A percentile compares a stretch with the other conserved stretches of the same genome.
phyloP scores from a whole-genome alignment of 129 eudicot genomes.

The Lonicera japonica region DNA sequence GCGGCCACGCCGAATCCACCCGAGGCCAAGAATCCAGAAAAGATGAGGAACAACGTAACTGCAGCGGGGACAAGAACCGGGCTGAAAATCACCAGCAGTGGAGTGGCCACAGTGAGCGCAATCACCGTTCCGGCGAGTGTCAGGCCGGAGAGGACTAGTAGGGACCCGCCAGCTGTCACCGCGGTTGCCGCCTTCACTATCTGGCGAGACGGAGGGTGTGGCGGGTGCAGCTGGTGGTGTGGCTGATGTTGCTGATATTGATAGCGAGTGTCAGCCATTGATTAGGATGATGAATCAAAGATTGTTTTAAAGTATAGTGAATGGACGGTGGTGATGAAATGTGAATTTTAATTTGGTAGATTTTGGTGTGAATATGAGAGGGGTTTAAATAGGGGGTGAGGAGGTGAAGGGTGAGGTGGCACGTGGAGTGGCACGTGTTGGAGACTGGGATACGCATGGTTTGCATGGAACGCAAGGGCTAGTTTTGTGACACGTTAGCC shows the following conservation, averaged over 20 bases:
- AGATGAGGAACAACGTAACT: slow-evolving; percentile 26
- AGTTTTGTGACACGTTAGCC: no score
- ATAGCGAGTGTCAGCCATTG: slow-evolving; percentile 24
- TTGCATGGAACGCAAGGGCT: no score
- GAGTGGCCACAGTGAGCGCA: slow-evolving; percentile 52
- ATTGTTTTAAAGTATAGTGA: no score
- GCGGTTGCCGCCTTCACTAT: slow-evolving; percentile 58
- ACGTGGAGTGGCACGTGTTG: no score
- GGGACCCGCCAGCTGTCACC: slow-evolving; percentile 55
- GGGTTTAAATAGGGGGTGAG: slow-evolving; percentile 14
- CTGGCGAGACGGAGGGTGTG: slow-evolving; percentile 34
- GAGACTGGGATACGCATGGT: no score
- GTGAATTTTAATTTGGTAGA: no score
- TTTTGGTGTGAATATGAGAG: background rate
- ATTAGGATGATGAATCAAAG: background rate
- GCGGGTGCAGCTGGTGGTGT: background rate
- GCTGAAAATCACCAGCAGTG: slow-evolving; percentile 55
- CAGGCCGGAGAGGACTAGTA: slow-evolving; percentile 49
- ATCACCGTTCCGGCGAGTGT: slow-evolving; percentile 59
- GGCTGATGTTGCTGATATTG: slow-evolving; percentile 17
- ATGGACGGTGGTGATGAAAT: background rate
- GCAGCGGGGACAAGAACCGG: slow-evolving; percentile 62
- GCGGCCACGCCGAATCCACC: slow-evolving; percentile 68
- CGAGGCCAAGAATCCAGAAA: slow-evolving; percentile 50
- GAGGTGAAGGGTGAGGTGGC: slow-evolving; percentile 11